These are phyloP conservation scores for Eutrema heterophyllum DNA, from an alignment of 345 rosid genomes.

Conservation along the genomic window DNA sequence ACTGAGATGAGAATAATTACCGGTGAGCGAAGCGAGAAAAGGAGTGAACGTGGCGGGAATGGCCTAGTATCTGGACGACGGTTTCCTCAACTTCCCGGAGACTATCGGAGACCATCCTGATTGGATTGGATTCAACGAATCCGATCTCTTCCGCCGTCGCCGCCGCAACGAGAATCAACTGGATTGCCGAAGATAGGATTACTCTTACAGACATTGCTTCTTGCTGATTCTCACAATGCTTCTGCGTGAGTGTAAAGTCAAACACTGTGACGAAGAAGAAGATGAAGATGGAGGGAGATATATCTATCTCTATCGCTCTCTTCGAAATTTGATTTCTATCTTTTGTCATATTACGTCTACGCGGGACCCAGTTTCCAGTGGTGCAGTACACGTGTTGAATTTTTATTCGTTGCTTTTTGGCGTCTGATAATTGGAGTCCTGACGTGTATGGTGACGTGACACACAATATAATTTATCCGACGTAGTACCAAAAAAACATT, in stretches of 20 bases:
- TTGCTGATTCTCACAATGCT: background rate
- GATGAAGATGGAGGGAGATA: conserved; percentile 8
- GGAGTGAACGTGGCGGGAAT: conserved; percentile 45
- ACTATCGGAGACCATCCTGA: conserved; percentile 51
- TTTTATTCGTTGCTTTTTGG: background rate
- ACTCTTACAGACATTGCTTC: conserved; percentile 37
- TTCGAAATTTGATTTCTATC: background rate
- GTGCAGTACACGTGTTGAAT: background rate
- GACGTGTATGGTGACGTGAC: background rate
- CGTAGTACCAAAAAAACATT: too few relatives aligned
- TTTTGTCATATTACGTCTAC: background rate
- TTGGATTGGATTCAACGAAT: conserved; percentile 63
- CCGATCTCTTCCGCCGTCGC: conserved; percentile 34
- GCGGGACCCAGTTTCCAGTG: background rate
- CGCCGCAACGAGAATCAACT: conserved; percentile 29
- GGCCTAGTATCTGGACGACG: conserved; percentile 50
- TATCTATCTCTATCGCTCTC: background rate
- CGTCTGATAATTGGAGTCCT: background rate
- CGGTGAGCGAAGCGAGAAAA: conserved; percentile 71
- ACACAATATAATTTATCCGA: too few relatives aligned
- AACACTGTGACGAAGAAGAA: background rate
- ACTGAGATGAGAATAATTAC: conserved; percentile 22
- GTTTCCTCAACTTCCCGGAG: conserved; percentile 52
- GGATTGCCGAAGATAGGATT: conserved; percentile 17
- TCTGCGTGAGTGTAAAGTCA: background rate